Evolutionary conservation across 2,329 filamentous ascomycete species (phyloP), one percentile per base, ranked within the genome.

Genomic region (Xylaria sp.): DNA sequence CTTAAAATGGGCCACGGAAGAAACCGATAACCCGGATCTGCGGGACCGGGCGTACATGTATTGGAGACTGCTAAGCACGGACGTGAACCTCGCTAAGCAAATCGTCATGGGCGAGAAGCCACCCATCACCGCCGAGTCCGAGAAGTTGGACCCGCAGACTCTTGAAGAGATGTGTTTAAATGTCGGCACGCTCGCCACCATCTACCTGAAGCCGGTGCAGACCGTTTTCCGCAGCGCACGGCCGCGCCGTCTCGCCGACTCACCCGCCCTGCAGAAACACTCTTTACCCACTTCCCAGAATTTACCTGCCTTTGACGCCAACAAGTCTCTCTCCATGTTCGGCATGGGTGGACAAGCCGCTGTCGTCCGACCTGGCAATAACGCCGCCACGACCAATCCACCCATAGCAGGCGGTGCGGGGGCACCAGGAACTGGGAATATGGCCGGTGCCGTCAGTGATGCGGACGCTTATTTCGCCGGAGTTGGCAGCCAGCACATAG

Each of bases 11-110:
- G 96, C 96, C 4, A 99, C 96, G 0, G 96, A 98, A 79, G 96
- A 98, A 79, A 98, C 95, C n/a, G 96, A 99, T 77, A 97, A 99
- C 79, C 96, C 96, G 0, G 96, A 99, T 79, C 87, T 99, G 31
- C 90, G 96, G 70, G 96, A 99, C 78, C 86, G 96, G 74, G 96
- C 96, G 0, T 99, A 97, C 83, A 98, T 99, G 94, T 99, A 99
- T 84, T 99, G 96, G 96, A 92, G 96, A 4, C 86, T 99, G 15
- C 86, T 99, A 1, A 97, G 94, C 1, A 96, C 94, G 0, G 94
- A 97, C 77, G 95, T 97, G 73, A 89, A 90, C 56, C 89, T 91
- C 0, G 96, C 96, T 1, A 96, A 92, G 77, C 84, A 89, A 69
- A 89, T 99, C 58, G 94, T 99, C 71, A 98, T 99, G 95, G 95